These are phyloP conservation scores for Leccinum huronense DNA, from an alignment of 1,284 basidiomycete species.

Conservation along the genomic window DNA sequence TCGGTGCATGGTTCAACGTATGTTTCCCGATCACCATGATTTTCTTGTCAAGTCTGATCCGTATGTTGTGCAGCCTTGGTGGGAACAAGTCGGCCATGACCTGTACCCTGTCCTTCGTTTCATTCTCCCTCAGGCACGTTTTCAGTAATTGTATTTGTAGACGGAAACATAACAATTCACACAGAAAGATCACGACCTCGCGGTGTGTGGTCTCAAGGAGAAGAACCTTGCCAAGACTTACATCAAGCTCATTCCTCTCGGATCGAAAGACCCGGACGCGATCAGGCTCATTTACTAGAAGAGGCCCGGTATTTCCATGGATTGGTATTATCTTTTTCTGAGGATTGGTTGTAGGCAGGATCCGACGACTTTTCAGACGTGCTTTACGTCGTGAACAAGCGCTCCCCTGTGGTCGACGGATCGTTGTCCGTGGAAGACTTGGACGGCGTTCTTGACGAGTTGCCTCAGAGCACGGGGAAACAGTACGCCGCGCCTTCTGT, in stretches of 20 bases:
- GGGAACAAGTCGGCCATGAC: constrained; percentile 69
- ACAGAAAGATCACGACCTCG: constrained; percentile 87
- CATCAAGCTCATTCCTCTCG: constrained; percentile 83
- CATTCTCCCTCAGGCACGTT: constrained; percentile 68
- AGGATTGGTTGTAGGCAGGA: constrained; percentile 43
- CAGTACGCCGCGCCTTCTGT: constrained; percentile 42
- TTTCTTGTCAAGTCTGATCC: constrained; percentile 6
- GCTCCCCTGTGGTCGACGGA: constrained; percentile 80
- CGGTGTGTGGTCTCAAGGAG: constrained; percentile 90
- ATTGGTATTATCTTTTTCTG: background rate
- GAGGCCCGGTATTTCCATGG: constrained; percentile 48
- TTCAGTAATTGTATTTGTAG: background rate
- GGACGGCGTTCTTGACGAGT: constrained; percentile 75
- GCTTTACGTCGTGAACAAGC: constrained; percentile 77
- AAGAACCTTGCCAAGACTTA: constrained; percentile 87
- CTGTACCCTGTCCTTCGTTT: constrained; percentile 74
- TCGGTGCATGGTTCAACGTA: constrained; percentile 75
- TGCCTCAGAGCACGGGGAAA: constrained; percentile 68
- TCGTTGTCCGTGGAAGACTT: constrained; percentile 76
- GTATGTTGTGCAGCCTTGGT: constrained; percentile 60
- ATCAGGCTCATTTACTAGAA: constrained; percentile 88
- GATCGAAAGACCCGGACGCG: constrained; percentile 74
- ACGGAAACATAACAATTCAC: background rate
- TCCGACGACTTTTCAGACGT: constrained; percentile 87
- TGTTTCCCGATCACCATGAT: constrained; percentile 25